Evolutionary conservation across 306 rosid species (phyloP).

Genomic region (Clitoria ternatea): DNA sequence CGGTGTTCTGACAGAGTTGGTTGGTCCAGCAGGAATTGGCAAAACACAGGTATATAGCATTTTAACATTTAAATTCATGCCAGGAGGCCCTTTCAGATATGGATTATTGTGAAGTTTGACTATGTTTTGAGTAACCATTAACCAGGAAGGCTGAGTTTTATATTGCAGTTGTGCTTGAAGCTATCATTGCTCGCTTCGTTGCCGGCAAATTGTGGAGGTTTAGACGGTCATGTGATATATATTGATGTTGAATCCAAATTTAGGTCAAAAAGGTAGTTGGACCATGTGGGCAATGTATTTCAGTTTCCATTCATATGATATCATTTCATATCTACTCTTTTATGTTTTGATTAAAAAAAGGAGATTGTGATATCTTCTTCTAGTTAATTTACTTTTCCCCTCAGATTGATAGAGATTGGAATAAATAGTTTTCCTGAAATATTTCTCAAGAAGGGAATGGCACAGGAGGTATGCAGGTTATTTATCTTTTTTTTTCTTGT

Average conservation of each 20-base stretch:
- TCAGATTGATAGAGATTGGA: conserved; percentile 89
- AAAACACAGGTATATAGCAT: conserved; percentile 65
- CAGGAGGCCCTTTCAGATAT: background rate
- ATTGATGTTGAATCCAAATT: conserved; percentile 85
- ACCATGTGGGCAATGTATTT: background rate
- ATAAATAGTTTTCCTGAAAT: conserved; percentile 74
- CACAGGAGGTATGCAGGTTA: conserved; percentile 60
- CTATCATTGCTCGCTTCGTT: conserved; percentile 74
- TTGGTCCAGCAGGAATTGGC: conserved; percentile 95
- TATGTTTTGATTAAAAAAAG: background rate
- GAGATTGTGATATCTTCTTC: background rate
- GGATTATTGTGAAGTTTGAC: background rate
- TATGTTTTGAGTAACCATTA: conserved; percentile 6
- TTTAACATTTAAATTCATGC: background rate
- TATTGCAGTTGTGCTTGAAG: conserved; percentile 83
- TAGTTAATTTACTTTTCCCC: background rate
- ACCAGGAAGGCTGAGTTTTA: conserved; percentile 19
- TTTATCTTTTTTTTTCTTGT: background rate
- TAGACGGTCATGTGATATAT: conserved; percentile 77
- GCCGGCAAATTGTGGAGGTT: conserved; percentile 69
- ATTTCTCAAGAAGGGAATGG: conserved; percentile 76
- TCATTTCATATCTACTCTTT: conserved; percentile 22
- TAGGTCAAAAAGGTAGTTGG: conserved; percentile 72
- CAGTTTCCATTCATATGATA: background rate
- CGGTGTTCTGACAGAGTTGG: conserved; percentile 91